Evolutionary conservation across 108 stramenopile genomes (phyloP).

Genomic region (Skeletonema tropicum): DNA sequence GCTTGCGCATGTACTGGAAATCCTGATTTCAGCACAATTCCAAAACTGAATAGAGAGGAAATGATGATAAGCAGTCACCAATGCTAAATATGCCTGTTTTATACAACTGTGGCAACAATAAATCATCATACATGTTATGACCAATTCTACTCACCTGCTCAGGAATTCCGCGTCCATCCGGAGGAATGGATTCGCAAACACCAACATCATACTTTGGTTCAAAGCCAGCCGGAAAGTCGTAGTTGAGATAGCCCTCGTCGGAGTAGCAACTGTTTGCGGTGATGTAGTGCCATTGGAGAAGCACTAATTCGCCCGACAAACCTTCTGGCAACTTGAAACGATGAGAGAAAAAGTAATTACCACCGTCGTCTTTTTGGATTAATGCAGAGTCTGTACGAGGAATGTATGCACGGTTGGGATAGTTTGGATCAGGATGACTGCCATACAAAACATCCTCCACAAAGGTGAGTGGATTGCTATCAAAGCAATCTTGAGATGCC

Average conservation of each 20-base stretch:
- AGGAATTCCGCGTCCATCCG: neutral
- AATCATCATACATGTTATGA: neutral
- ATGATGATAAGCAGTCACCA: neutral
- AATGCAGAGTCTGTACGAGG: neutral
- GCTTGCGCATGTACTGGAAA: neutral
- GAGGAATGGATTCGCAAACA: conserved; percentile 5
- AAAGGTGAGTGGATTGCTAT: conserved; percentile 39
- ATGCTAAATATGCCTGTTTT: neutral
- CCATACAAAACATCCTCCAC: conserved; percentile 44
- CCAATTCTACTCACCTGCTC: neutral
- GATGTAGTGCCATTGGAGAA: conserved; percentile 34
- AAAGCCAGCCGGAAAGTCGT: neutral
- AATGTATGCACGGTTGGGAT: conserved; percentile 51
- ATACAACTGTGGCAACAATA: neutral
- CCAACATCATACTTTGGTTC: neutral
- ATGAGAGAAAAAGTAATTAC: neutral
- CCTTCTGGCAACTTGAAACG: neutral
- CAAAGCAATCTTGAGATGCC: conserved; percentile 56
- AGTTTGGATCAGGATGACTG: conserved; percentile 31
- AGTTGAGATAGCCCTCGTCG: neutral
- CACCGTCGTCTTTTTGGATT: neutral
- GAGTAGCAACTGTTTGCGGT: conserved; percentile 39
- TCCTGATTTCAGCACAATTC: neutral
- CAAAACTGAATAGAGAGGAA: neutral
- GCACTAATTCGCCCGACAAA: conserved; percentile 6